Percentiles rank a stretch among this genome's conserved stretches.
phyloP scores from a whole-genome alignment of 2,329 filamentous ascomycete genomes.

The Fusarium robinianum region DNA sequence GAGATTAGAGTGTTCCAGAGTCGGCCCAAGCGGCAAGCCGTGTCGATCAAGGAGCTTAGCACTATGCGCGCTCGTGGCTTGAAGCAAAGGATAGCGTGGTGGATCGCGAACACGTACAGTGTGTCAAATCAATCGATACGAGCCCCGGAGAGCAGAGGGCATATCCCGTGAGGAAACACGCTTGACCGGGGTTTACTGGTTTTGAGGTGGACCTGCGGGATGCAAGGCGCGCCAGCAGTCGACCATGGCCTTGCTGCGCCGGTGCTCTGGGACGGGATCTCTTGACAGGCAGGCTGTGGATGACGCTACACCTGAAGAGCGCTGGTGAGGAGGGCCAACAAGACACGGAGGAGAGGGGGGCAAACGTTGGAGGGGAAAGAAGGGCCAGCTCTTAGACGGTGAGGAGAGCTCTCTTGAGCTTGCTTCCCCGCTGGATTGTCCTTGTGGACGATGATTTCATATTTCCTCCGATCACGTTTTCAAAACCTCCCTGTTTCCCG shows the following conservation, averaged over 20 bases:
- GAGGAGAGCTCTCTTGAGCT: slow-evolving; percentile 18
- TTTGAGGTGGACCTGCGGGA: slow-evolving; percentile 34
- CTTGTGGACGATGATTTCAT: slow-evolving; percentile 27
- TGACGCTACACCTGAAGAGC: slow-evolving; percentile 36
- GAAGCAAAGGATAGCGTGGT: slow-evolving; percentile 12
- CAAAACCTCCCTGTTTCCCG: slow-evolving; percentile 22
- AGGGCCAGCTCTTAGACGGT: slow-evolving; percentile 8
- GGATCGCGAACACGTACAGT: slow-evolving; percentile 35
- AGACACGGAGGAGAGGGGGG: slow-evolving; percentile 4
- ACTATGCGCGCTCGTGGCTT: slow-evolving; percentile 16
- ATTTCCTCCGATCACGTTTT: slow-evolving; percentile 23
- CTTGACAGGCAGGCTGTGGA: slow-evolving; percentile 35
- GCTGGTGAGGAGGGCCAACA: slow-evolving; percentile 25
- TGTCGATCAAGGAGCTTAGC: slow-evolving; percentile 10
- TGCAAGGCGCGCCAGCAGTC: slow-evolving; percentile 27
- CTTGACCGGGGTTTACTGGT: slow-evolving; percentile 31
- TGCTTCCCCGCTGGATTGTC: slow-evolving; percentile 24
- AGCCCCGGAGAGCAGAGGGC: slow-evolving; percentile 14
- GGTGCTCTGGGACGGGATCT: slow-evolving; percentile 40
- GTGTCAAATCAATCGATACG: slow-evolving; percentile 12
- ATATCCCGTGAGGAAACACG: too few relatives aligned
- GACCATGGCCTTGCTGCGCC: slow-evolving; percentile 33
- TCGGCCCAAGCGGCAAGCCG: slow-evolving; percentile 29
- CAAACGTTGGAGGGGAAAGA: neutral
- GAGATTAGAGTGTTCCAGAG: slow-evolving; percentile 37